Base-by-base conservation (phyloP, 495 filamentous ascomycete genomes). In the Penicillium maclennaniae region DNA sequence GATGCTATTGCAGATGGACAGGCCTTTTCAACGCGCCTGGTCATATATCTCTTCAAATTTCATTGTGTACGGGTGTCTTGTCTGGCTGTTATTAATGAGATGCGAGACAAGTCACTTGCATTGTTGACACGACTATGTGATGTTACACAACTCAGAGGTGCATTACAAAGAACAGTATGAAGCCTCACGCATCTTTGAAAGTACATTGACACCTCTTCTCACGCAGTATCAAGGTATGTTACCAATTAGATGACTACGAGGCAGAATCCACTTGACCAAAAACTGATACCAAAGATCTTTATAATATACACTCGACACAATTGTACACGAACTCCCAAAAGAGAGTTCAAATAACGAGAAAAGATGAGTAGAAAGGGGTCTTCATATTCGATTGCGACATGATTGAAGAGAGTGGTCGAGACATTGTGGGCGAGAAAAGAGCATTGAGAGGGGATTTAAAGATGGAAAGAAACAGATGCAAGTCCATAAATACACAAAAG, bases 401-500 rank as follows among this genome's bases (percentile, higher is more conserved):
- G 53, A 36, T 56, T 36, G 41, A 41, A 41, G 25, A 50, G 51
- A 60, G 41, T 56, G 54, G 50, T 31, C 49, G n/a, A 45, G 38
- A 42, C 16, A 16, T 37, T 16, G 44, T 48, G 27, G 45, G 49
- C 23, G 50, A 66, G 53, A 45, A 59, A 52, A 54, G 46, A 54
- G 58, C 39, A 52, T 55, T 56, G 57, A 57, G 61, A 59, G 61
- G 51, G 58, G 58, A 55, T 53, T 65, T 37, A 12, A 48, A 42
- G 42, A 40, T 45, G 49, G 40, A 48, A 43, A 62, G 56, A 55
- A 65, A 66, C 12, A 10, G 40, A 67, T 65, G 69, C 51, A 60
- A 49, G 59, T 65, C 51, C 60, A 69, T 71, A 71, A 63, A 63
- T 70, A 74, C 69, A 77, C 67, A 65, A 66, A 61, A 59, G 49